Evolutionary conservation across 257 asterid genomes (phyloP).

Genomic region (Cynanchum wilfordii): DNA sequence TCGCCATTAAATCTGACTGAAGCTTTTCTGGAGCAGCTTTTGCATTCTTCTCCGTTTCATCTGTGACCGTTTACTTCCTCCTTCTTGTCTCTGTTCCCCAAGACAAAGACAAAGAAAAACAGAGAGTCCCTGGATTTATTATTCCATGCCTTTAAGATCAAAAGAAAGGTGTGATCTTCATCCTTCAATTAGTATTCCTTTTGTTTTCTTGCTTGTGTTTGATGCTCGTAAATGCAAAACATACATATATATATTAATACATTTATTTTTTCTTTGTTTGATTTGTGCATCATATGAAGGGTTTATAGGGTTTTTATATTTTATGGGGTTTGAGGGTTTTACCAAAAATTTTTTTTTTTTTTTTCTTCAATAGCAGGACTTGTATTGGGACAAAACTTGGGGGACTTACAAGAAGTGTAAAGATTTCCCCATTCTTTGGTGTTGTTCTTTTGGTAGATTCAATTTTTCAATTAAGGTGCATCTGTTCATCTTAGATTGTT

Average conservation of each 20-base stretch:
- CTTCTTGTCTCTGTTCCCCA: background rate
- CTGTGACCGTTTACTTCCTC: background rate
- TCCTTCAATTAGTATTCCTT: background rate
- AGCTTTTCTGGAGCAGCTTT: conserved; percentile 11
- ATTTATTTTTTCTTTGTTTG: background rate
- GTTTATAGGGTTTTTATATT: conserved; percentile 10
- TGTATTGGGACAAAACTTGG: conserved; percentile 22
- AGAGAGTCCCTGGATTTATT: conserved; percentile 8
- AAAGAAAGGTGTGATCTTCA: conserved; percentile 26
- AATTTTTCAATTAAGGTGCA: background rate
- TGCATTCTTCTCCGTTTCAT: background rate
- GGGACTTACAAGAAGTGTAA: conserved; percentile 6
- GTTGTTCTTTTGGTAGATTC: background rate
- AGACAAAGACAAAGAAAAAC: background rate
- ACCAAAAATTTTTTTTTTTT: background rate
- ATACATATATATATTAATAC: too few relatives aligned
- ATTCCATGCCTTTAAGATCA: conserved; percentile 28
- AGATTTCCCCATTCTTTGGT: background rate
- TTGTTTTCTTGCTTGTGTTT: background rate
- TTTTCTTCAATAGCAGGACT: conserved; percentile 12
- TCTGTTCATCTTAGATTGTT: too few relatives aligned
- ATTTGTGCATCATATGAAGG: background rate
- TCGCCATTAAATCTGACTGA: conserved; percentile 4
- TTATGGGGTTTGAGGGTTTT: conserved; percentile 9
- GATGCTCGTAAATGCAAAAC: background rate